phyloP scores from a whole-genome alignment of 805 yeast species.

The Barnettozyma botsteinii region DNA sequence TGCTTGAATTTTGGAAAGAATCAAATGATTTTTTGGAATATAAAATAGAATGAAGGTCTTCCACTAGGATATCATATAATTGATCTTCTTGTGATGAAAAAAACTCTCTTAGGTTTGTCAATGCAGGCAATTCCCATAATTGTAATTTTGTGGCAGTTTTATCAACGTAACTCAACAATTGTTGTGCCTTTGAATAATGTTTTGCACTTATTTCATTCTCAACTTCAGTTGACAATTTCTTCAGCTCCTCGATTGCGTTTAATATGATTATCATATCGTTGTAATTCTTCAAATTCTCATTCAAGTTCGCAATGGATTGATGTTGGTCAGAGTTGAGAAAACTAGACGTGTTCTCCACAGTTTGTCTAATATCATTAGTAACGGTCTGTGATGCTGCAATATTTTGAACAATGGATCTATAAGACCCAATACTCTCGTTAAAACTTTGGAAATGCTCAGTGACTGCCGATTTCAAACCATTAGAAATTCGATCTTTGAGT shows the following conservation, averaged over 20 bases:
- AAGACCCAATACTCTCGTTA: constrained; percentile 80
- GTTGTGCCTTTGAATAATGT: constrained; percentile 60
- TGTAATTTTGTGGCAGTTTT: constrained; percentile 43
- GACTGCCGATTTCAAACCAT: constrained; percentile 61
- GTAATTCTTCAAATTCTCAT: constrained; percentile 54
- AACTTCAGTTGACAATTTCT: constrained; percentile 52
- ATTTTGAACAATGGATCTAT: constrained; percentile 60
- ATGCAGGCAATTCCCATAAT: constrained; percentile 53
- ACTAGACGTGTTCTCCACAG: constrained; percentile 26
- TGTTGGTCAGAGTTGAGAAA: constrained; percentile 6
- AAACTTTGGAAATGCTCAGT: constrained; percentile 79
- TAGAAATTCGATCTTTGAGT: constrained; percentile 50
- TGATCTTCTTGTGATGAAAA: constrained; percentile 52
- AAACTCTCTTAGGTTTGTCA: constrained; percentile 44
- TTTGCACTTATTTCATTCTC: constrained; percentile 68
- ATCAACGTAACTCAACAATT: constrained; percentile 41
- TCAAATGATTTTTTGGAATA: constrained; percentile 42
- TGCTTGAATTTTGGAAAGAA: constrained; percentile 13
- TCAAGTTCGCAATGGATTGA: constrained; percentile 34
- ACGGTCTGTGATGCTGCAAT: constrained; percentile 61
- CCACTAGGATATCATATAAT: constrained; percentile 67
- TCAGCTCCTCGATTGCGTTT: constrained; percentile 57
- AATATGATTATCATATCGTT: constrained; percentile 66
- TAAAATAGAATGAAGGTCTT: constrained; percentile 66
- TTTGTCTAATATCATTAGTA: constrained; percentile 41